phyloP scores from a whole-genome alignment of 192 early-diverging fungal genomes.

The Phlyctochytrium bullatum region DNA sequence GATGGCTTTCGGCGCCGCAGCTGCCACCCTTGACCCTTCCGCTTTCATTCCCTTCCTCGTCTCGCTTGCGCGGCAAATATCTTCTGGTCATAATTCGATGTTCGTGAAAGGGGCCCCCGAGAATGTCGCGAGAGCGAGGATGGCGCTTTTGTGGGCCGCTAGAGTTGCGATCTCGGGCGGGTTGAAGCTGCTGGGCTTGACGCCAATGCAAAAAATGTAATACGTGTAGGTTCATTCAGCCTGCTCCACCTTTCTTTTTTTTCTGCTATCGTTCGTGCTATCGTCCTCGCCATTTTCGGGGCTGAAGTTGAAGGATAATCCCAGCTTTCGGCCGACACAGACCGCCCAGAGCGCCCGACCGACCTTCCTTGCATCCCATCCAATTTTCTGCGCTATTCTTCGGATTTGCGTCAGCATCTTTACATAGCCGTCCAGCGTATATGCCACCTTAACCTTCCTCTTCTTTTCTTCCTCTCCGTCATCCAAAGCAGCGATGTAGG shows the following conservation, averaged over 20 bases:
- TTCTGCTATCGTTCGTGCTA: background rate
- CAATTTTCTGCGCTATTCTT: background rate
- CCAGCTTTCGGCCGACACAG: background rate
- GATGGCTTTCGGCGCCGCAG: background rate
- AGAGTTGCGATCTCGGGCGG: background rate
- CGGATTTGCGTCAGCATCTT: background rate
- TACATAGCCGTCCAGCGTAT: background rate
- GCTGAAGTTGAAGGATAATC: background rate
- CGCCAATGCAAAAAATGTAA: background rate
- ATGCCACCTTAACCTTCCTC: background rate
- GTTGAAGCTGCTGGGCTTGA: background rate
- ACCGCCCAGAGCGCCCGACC: background rate
- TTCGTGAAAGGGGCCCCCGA: conserved; percentile 16
- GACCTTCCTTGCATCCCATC: conserved; percentile 2
- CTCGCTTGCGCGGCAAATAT: background rate
- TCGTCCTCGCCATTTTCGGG: background rate
- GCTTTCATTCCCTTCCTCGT: conserved; percentile 5
- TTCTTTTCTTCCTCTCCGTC: background rate
- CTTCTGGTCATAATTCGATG: conserved; percentile 12
- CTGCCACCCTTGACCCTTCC: conserved; percentile 1
- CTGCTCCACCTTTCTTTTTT: too few species aligned
- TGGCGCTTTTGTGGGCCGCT: background rate
- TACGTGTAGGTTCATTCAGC: too few species aligned
- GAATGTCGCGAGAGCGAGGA: background rate
- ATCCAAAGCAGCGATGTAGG: background rate